Conservation (phyloP, 768 basidiomycete species). For the Leccinum subtestaceum region DNA sequence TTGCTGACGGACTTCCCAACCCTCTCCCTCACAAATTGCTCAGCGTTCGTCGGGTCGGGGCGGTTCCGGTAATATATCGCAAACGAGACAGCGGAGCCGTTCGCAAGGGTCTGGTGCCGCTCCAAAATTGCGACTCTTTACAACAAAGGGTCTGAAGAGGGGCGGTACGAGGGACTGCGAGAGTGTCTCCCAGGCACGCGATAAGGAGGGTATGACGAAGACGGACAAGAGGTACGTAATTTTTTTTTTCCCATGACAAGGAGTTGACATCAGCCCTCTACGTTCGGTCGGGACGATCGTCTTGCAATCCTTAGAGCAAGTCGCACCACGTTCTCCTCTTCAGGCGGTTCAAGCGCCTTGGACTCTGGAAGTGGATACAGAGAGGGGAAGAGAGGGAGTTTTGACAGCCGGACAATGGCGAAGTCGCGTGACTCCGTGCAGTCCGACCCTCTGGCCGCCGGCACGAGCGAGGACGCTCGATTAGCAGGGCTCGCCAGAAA, state of each 20-base stretch:
- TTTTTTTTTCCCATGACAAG: not conserved
- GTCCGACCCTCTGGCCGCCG: not conserved
- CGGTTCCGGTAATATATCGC: constrained; percentile 26
- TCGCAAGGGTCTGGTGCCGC: constrained; percentile 1
- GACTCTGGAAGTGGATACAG: not conserved
- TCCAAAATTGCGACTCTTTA: constrained; percentile 11
- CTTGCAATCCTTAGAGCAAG: constrained; percentile 8
- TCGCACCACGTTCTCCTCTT: constrained; percentile 11
- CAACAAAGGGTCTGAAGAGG: constrained; percentile 14
- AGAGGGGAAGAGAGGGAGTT: not conserved
- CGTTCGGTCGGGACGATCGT: not conserved
- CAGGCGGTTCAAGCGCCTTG: constrained; percentile 5
- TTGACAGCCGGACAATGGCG: not conserved
- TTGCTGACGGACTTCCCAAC: not conserved
- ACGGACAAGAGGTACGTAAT: constrained; percentile 7
- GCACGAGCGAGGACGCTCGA: not conserved
- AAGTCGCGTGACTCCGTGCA: constrained; percentile 3
- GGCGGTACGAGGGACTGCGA: not conserved
- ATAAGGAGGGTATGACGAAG: not conserved
- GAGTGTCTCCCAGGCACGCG: not conserved
- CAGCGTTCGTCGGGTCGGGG: constrained; percentile 29
- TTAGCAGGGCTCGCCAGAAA: not conserved
- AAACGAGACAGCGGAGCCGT: constrained; percentile 4
- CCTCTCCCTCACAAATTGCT: not conserved
- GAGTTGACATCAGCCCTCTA: not conserved